Evolutionary conservation across 441 rosid species (phyloP), one percentile per base, ranked within the genome.

Genomic region (Gossypium trilobum): DNA sequence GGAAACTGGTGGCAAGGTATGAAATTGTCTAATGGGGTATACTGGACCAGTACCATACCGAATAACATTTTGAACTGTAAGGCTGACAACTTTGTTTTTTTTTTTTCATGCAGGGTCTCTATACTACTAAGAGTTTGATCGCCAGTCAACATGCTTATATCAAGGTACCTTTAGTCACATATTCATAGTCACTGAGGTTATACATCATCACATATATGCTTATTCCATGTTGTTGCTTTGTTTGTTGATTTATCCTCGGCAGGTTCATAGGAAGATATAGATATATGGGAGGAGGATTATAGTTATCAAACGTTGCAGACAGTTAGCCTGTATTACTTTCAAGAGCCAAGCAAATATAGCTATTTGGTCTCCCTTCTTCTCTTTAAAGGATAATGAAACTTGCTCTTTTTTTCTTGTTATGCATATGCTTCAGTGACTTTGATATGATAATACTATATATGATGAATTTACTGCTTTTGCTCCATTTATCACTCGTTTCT

Each of bases 1-100:
- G 98, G 97, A 71, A 88, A 91, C 72, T 93, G 98, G 97, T 93
- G 97, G 97, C 85, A 86, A 87, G 98, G 98, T 93, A 13, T 61
- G 56, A 36, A 11, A 29, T 51, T 29, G 33, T 51, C 19, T 4
- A 14, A 42, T 56, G 3, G 3, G 1, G 27, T 44, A 27, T 19
- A 20, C 22, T 8, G 19, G 39, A 31, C 2, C 48, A 31, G 23
- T 8, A 71, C 33, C 42, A 19, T 29, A 19, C 5, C 4, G 31
- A 44, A 36, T 20, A 8, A 29, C 14, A 29, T n/a, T 70, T 16
- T 33, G 7, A 27, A 27, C 6, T 62, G 27, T 46, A 3, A 61
- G 14, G 29, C 22, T 74, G 20, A 77, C 44, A 54, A 63, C 25
- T 60, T 7, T 42, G n/a, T 0, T 25, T n/a, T 10, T 3, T 33